Evolutionary conservation across 2,329 filamentous ascomycete genomes (phyloP).

Genomic region (Fusarium sp.): DNA sequence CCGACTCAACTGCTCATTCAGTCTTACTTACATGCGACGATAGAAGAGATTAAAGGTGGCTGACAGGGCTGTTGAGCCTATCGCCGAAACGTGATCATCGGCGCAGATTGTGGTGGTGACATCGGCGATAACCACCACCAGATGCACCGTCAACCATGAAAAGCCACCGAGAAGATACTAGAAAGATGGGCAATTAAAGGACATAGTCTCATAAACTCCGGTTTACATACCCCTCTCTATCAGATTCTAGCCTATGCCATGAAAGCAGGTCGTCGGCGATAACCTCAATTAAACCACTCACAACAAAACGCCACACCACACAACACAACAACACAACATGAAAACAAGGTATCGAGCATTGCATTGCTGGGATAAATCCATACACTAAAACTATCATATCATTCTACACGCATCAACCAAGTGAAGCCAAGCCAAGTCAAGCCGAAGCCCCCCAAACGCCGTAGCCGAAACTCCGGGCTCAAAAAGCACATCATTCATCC

Average conservation of each 20-base stretch:
- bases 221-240: background rate
- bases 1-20: background rate
- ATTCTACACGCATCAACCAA: constrained; percentile 28
- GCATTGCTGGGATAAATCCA: constrained; percentile 2
- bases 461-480: constrained; percentile 39
- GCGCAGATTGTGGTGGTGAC: background rate
- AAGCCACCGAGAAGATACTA: background rate
- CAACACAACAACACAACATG: background rate
- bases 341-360: background rate
- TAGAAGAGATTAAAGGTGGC: background rate
- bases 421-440: constrained; percentile 10
- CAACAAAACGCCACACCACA: background rate
- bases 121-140: constrained; percentile 16
- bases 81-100: constrained; percentile 22
- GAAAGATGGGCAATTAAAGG: background rate
- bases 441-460: constrained; percentile 18
- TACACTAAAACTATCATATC: constrained; percentile 33
- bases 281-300: background rate
- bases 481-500: constrained; percentile 39
- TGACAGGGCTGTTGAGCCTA: background rate
- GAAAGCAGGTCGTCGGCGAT: background rate
- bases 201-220: background rate
- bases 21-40: background rate
- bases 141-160: background rate
- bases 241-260: background rate